Evolutionary conservation across 257 asterid genomes (phyloP), one percentile per base, ranked within the genome.

Genomic region (Osmanthus fragrans): DNA sequence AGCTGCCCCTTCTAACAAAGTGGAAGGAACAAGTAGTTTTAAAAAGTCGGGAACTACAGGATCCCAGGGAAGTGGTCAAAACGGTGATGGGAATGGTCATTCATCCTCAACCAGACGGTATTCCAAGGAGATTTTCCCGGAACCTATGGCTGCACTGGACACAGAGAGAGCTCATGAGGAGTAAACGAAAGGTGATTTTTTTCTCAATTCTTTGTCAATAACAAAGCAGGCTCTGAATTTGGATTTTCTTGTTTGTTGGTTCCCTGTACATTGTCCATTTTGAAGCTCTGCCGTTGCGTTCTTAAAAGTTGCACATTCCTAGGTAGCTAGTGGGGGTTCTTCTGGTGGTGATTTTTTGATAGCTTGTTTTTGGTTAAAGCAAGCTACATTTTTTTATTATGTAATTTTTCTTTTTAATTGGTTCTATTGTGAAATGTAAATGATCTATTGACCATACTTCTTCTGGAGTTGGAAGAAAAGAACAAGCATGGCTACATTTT

Each of bases 41-140:
- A 80, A 82, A 76, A 83, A 81, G 54, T 25, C 80, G 0, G 87
- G 81, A 27, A 73, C 76, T 0, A 23, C 76, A 4, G 85, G 90
- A 33, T 85, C 91, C 10, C 79, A 70, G 32, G 88, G 83, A 1
- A 82, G 89, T 45, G 82, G 77, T 70, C 77, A 23, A 4, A 69
- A 65, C 1, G 83, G 85, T 27, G 82, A 74, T 18, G 85, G 84
- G 7, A 76, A 73, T 10, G 87, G 82, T 2, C 76, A 65, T 75
- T 87, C 89, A 0, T 79, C 80, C 3, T 85, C 91, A 16, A 64
- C 63, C 5, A 75, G 87, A 47, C 19, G 54, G 70, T 25, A 70
- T 37, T 64, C 29, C 0, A 90, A 84, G 88, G 99, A 94, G 76
- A 92, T 92, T 19, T 91, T 94, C 68, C 97, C 97, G 0, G 97